These are phyloP conservation scores for Mycena kentingensis DNA, from an alignment of 768 basidiomycete genomes.

Conservation along the genomic window DNA sequence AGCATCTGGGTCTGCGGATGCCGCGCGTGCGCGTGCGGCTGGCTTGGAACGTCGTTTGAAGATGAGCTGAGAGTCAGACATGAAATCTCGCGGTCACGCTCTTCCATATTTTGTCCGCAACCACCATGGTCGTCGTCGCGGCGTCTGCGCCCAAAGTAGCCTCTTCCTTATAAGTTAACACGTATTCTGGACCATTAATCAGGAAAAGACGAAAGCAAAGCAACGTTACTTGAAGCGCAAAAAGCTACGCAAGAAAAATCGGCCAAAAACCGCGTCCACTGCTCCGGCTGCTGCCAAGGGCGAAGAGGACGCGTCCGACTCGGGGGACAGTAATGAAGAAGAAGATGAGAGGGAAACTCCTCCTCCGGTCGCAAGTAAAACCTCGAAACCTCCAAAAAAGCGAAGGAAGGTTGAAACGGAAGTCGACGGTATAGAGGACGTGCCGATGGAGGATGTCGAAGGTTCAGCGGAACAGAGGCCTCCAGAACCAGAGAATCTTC, in stretches of 20 bases:
- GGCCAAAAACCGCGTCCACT: slow-evolving; percentile 20
- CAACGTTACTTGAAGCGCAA: slow-evolving; percentile 74
- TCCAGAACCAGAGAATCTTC: slow-evolving; percentile 30
- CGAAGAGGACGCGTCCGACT: slow-evolving; percentile 20
- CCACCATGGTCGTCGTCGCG: too few species aligned
- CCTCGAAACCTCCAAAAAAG: slow-evolving; percentile 43
- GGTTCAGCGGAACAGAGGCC: slow-evolving; percentile 15
- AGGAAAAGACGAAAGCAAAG: slow-evolving; percentile 73
- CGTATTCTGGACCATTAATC: too few species aligned
- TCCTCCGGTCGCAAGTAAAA: slow-evolving; percentile 11
- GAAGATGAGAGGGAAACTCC: slow-evolving; percentile 22
- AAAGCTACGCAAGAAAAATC: slow-evolving; percentile 60
- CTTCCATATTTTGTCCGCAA: too few species aligned
- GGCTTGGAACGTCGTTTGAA: slow-evolving; percentile 54
- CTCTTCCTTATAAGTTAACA: too few species aligned
- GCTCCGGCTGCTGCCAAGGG: too few species aligned
- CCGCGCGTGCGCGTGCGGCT: slow-evolving; percentile 41
- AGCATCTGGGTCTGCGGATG: slow-evolving; percentile 40
- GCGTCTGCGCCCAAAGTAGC: too few species aligned
- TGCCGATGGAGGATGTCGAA: slow-evolving; percentile 23
- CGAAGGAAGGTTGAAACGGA: slow-evolving; percentile 39
- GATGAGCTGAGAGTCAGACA: slow-evolving; percentile 51
- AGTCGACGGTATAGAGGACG: slow-evolving; percentile 24
- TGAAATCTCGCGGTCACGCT: too few species aligned
- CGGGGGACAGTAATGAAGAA: slow-evolving; percentile 27